Base-by-base conservation (phyloP, 2,329 filamentous ascomycete species). In the Monosporascus cannonballus region DNA sequence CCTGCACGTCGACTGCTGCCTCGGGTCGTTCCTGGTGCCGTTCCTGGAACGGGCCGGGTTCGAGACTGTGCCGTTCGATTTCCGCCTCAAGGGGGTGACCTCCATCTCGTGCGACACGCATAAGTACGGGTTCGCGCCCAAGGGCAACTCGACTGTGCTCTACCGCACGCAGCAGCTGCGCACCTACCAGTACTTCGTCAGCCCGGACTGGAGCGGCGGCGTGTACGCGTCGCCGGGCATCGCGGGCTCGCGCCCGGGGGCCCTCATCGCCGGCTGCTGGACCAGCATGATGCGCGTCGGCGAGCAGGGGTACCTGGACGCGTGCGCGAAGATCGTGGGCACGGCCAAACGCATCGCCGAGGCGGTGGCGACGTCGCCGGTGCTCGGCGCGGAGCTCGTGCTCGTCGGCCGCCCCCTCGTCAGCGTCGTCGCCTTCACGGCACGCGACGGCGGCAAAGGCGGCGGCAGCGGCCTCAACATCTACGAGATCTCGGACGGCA, bases 41-140 rank as follows among this genome's bases (percentile, higher is more conserved):
- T 90, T 93, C 75, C 86, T 99, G 44, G 86, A 91, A 58, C 89
- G 89, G 66, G 91, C 94, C n/a, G 94, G 94, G 45, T 97, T 96
- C 70, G 90, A 95, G 57, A 81, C 88, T 22, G 84, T 87, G 61
- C 85, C 84, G 5, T 97, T 97, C 67, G 94, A 99, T 71, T 99
- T 99, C 81, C 85, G 89, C 52, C 84, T 95, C 54, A 90, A 89
- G 61, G 94, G 94, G 62, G 94, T 99, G 38, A 96, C 93, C 3
- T 93, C 87, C 70, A 97, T 99, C 70, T 91, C 86, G 60, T 95
- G 92, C 70, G 94, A 99, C 69, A 99, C 94, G 3, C 94, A 99
- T 80, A 99, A 99, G 71, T 99, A 99, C 69, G 94, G 94, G 38
- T 99, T 99, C 67, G 94, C 94, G 1, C 94, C 94, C 50, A 99